A percentile compares a stretch with the other conserved stretches of the same genome.
Evolutionary conservation across 345 rosid species (phyloP).

Genomic region (Gossypium anomalum): DNA sequence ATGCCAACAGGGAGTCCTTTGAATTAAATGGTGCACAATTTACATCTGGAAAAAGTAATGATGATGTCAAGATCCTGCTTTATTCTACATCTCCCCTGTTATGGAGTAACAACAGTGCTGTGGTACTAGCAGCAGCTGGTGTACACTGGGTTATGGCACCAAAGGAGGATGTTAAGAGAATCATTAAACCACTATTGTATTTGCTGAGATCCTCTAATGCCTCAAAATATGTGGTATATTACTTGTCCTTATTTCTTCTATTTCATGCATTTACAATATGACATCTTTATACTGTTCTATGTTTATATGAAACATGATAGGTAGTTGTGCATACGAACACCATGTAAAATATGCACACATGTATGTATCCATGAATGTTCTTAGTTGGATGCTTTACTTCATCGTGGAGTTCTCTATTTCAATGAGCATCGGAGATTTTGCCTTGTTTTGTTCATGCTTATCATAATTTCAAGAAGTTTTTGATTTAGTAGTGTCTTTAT

Average conservation of each 20-base stretch:
- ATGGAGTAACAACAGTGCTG: constrained; percentile 96
- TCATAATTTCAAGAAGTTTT: background rate
- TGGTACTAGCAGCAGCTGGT: constrained; percentile 88
- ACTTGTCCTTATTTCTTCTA: constrained; percentile 1
- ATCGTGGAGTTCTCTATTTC: background rate
- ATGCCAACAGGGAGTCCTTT: constrained; percentile 28
- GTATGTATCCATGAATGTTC: background rate
- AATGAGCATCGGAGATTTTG: background rate
- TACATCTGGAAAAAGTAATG: constrained; percentile 64
- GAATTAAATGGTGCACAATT: constrained; percentile 41
- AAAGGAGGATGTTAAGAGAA: constrained; percentile 59
- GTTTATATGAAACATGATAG: background rate
- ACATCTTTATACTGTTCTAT: background rate
- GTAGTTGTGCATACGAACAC: background rate
- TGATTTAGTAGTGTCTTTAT: background rate
- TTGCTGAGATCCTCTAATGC: constrained; percentile 77
- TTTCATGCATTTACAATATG: background rate
- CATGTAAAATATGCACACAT: background rate
- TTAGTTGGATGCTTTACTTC: background rate
- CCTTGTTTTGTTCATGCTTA: background rate
- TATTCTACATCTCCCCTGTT: constrained; percentile 84
- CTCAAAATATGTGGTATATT: constrained; percentile 88
- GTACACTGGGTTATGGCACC: constrained; percentile 98
- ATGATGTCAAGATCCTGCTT: constrained; percentile 72
- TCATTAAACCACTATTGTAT: constrained; percentile 89